These are phyloP conservation scores for Monosporascus sp. DNA, from an alignment of 2,329 filamentous ascomycete genomes.

Conservation along the genomic window DNA sequence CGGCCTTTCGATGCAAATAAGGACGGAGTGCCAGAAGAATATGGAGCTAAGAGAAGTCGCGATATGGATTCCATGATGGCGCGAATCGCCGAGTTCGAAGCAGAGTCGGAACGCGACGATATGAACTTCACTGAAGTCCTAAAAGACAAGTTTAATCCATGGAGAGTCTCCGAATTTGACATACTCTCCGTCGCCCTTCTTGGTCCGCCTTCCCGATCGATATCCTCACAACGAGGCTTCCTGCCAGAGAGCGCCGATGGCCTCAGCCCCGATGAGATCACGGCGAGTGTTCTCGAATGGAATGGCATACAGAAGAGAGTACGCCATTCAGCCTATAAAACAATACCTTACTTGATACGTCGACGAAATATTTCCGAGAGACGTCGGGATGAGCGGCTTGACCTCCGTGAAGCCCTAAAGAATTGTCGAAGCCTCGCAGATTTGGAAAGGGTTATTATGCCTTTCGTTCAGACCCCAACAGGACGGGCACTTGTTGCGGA, in stretches of 20 bases:
- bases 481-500: slow-evolving; percentile 13
- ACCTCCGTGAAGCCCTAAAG: slow-evolving; percentile 7
- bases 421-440: slow-evolving; percentile 9
- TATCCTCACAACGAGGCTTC: not conserved
- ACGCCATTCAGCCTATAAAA: slow-evolving; percentile 8
- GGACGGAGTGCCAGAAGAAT: slow-evolving; percentile 21
- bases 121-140: slow-evolving; percentile 7
- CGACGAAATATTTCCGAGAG: slow-evolving; percentile 10
- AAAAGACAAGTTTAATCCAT: slow-evolving; percentile 20
- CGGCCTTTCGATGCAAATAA: slow-evolving; percentile 34
- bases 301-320: slow-evolving; percentile 24
- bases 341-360: slow-evolving; percentile 23
- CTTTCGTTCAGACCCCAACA: slow-evolving; percentile 9
- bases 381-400: not conserved
- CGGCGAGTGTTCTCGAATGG: slow-evolving; percentile 9
- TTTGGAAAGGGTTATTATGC: slow-evolving; percentile 21
- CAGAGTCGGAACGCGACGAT: slow-evolving; percentile 12
- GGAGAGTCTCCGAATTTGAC: slow-evolving; percentile 39
- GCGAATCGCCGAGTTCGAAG: slow-evolving; percentile 27
- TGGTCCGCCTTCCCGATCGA: not conserved
- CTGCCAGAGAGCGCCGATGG: not conserved
- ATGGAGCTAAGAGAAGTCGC: slow-evolving; percentile 5
- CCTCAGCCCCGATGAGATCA: not conserved
- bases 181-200: slow-evolving; percentile 36
- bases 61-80: slow-evolving; percentile 26